A percentile compares a stretch with the other conserved stretches of the same genome.
These are phyloP conservation scores for Heimioporus sp. DNA, from an alignment of 768 basidiomycete species.

Conservation along the genomic window DNA sequence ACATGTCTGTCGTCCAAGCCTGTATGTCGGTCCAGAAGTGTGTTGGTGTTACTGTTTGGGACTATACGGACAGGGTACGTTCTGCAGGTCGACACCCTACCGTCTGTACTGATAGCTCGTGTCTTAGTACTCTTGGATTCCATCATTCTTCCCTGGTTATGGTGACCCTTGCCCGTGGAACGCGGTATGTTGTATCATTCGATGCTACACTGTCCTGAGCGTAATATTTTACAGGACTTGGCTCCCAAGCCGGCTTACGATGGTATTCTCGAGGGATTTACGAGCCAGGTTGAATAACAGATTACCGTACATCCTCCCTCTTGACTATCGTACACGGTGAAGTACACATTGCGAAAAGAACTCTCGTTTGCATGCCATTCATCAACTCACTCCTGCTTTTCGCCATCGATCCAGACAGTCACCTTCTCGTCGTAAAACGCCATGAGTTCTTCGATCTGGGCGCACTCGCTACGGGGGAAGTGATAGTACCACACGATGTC, in stretches of 20 bases:
- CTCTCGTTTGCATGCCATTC: constrained; percentile 5
- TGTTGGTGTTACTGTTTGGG: constrained; percentile 41
- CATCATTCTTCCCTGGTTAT: constrained; percentile 3
- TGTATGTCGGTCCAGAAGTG: constrained; percentile 43
- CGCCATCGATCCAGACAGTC: constrained; percentile 61
- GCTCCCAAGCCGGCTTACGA: constrained; percentile 14
- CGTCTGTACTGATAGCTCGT: neutral
- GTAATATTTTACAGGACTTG: constrained; percentile 5
- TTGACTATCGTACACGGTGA: no score
- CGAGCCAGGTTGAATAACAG: neutral
- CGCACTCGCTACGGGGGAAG: constrained; percentile 48
- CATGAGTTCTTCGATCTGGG: constrained; percentile 47
- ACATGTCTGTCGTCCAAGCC: constrained; percentile 51
- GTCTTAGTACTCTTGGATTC: constrained; percentile 17
- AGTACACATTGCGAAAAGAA: neutral
- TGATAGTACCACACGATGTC: constrained; percentile 68
- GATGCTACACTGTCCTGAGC: neutral
- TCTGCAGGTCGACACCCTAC: constrained; percentile 15
- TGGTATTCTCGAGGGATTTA: constrained; percentile 11
- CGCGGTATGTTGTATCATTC: neutral
- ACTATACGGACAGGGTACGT: constrained; percentile 36
- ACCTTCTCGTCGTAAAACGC: constrained; percentile 70
- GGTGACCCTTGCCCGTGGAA: constrained; percentile 20
- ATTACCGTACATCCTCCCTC: neutral
- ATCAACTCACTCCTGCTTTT: constrained; percentile 41